A percentile compares a stretch with the other conserved stretches of the same genome.
Evolutionary conservation across 345 rosid genomes (phyloP).

Genomic region (Clausena lansium): DNA sequence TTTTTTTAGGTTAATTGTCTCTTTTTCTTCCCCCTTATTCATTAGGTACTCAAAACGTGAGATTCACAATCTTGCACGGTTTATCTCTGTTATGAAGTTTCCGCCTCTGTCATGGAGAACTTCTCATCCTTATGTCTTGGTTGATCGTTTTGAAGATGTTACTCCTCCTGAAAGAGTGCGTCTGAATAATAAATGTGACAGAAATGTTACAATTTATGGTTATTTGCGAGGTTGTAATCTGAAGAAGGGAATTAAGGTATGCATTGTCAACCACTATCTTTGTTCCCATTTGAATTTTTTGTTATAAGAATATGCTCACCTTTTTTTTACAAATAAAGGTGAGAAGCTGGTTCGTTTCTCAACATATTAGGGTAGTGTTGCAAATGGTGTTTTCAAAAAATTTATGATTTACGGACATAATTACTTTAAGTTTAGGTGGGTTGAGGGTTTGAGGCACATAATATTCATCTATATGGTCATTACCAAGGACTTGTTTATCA

Average conservation of each 20-base stretch:
- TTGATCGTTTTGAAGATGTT: slow-evolving; percentile 93
- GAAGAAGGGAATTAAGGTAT: slow-evolving; percentile 86
- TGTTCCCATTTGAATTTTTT: not conserved
- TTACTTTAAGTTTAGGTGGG: not conserved
- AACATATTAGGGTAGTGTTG: not conserved
- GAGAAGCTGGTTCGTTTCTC: not conserved
- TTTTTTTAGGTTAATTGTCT: not conserved
- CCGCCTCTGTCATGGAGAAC: slow-evolving; percentile 83
- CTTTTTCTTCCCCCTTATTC: slow-evolving; percentile 11
- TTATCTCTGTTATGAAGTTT: slow-evolving; percentile 74
- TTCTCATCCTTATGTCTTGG: slow-evolving; percentile 87
- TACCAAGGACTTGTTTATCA: not conserved
- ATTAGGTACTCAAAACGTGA: slow-evolving; percentile 81
- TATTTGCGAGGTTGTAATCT: slow-evolving; percentile 94
- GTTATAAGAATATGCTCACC: not conserved
- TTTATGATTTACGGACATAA: not conserved
- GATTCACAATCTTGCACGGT: slow-evolving; percentile 78
- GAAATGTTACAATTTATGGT: slow-evolving; percentile 83
- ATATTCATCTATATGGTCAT: not conserved
- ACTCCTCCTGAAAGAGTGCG: slow-evolving; percentile 82
- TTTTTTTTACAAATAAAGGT: not conserved
- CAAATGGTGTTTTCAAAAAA: not conserved
- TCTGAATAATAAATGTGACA: slow-evolving; percentile 71
- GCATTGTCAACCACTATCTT: slow-evolving; percentile 7
- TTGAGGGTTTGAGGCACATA: not conserved